Conservation (phyloP, 805 yeast genomes). For the Kurtzmaniella cleridarum region DNA sequence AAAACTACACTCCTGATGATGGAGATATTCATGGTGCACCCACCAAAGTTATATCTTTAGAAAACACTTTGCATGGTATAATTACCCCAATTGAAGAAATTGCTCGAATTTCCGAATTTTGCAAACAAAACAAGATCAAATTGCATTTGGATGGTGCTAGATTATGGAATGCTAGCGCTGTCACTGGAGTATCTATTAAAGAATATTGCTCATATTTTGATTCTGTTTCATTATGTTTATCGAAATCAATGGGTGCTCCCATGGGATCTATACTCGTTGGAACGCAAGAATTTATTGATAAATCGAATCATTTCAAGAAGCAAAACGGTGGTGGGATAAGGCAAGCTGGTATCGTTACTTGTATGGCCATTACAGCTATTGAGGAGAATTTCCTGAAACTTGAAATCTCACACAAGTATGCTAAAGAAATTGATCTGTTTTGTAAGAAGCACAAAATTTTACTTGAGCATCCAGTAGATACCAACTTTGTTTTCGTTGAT, state of each 20-base stretch:
- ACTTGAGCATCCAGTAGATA: conserved; percentile 33
- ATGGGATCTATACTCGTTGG: conserved; percentile 38
- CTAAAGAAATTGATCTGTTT: conserved; percentile 28
- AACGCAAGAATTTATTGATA: conserved; percentile 22
- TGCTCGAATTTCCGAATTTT: conserved; percentile 27
- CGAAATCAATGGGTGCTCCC: conserved; percentile 41
- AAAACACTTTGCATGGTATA: conserved; percentile 40
- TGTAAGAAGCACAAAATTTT: conserved; percentile 23
- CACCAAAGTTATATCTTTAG: conserved; percentile 38
- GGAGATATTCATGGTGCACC: conserved; percentile 43
- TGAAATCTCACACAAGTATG: conserved; percentile 25
- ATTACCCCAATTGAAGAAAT: conserved; percentile 37
- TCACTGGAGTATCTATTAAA: conserved; percentile 33
- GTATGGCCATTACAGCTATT: conserved; percentile 38
- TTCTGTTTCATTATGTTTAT: conserved; percentile 38
- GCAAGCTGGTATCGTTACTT: conserved; percentile 35
- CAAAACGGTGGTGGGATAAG: conserved; percentile 43
- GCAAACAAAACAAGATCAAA: conserved; percentile 26
- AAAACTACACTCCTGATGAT: conserved; percentile 35
- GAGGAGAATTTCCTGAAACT: conserved; percentile 34
- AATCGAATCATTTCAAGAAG: conserved; percentile 41
- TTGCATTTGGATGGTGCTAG: conserved; percentile 42
- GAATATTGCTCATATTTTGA: conserved; percentile 37
- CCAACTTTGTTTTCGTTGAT: conserved; percentile 39
- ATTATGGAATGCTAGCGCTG: conserved; percentile 39